Conservation (phyloP, 2,329 filamentous ascomycete species). For the Fusarium pilosicola region DNA sequence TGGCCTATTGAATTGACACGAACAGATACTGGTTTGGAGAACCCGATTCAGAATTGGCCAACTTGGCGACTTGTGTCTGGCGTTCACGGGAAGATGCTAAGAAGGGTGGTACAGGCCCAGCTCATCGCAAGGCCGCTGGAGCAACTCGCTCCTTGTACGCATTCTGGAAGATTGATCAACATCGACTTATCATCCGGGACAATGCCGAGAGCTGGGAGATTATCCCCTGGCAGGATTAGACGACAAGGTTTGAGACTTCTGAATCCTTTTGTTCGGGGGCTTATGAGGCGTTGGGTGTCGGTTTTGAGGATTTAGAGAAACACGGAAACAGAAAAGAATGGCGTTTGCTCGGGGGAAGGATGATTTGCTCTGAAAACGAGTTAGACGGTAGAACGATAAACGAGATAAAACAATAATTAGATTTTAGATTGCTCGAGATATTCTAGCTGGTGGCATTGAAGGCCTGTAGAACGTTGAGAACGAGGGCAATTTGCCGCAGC, state of each 20-base stretch:
- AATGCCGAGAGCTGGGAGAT: constrained; percentile 72
- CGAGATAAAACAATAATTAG: constrained; percentile 17
- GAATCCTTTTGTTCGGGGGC: background rate
- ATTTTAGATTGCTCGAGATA: background rate
- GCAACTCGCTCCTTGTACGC: constrained; percentile 70
- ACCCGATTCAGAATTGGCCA: constrained; percentile 74
- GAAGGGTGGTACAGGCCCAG: constrained; percentile 67
- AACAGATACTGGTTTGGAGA: constrained; percentile 86
- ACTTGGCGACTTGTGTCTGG: constrained; percentile 84
- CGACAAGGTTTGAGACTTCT: background rate
- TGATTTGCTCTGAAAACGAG: background rate
- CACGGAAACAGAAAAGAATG: background rate
- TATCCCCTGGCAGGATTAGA: constrained; percentile 60
- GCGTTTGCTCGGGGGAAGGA: constrained; percentile 14
- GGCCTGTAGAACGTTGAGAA: background rate
- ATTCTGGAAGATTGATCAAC: constrained; percentile 77
- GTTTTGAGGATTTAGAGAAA: background rate
- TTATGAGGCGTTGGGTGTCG: constrained; percentile 1
- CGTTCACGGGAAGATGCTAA: constrained; percentile 67
- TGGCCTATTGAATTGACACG: constrained; percentile 28
- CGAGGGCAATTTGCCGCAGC: background rate
- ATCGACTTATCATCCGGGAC: constrained; percentile 75
- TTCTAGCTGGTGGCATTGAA: background rate
- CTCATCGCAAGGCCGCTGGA: constrained; percentile 72
- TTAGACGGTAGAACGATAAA: constrained; percentile 12